phyloP scores from a whole-genome alignment of 306 rosid genomes.

The Quercus cerris region DNA sequence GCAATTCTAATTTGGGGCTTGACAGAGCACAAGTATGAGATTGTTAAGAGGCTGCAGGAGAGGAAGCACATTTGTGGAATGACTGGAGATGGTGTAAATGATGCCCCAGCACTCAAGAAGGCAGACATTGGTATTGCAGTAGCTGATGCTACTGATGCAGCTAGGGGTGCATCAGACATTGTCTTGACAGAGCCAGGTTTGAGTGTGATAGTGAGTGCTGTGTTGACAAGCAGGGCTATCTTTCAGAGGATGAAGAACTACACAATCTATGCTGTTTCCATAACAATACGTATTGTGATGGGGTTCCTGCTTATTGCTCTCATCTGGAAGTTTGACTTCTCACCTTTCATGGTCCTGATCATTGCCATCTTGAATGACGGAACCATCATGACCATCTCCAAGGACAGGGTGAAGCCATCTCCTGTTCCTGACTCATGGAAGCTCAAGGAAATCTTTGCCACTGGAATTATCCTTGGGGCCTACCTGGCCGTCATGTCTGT shows the following conservation, averaged over 20 bases:
- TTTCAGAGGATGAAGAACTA: constrained; percentile 98
- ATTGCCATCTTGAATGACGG: constrained; percentile 88
- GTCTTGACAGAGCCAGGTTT: constrained; percentile 90
- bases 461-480: constrained; percentile 78
- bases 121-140: constrained; percentile 98
- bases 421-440: constrained; percentile 98
- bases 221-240: constrained; percentile 87
- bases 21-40: constrained; percentile 90
- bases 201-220: constrained; percentile 86
- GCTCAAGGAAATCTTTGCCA: constrained; percentile 80
- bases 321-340: constrained; percentile 84
- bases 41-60: constrained; percentile 79
- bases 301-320: constrained; percentile 84
- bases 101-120: constrained; percentile 86
- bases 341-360: constrained; percentile 88
- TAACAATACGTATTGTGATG: constrained; percentile 88
- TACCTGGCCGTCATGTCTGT: constrained; percentile 88
- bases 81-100: constrained; percentile 97
- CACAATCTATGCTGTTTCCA: constrained; percentile 91
- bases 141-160: constrained; percentile 93
- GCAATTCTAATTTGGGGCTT: neutral
- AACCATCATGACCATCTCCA: constrained; percentile 94
- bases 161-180: constrained; percentile 91
- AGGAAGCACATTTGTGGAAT: constrained; percentile 76
- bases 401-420: constrained; percentile 92